phyloP scores from a whole-genome alignment of 2,329 filamentous ascomycete genomes.

The Tolypocladium guangdongense region DNA sequence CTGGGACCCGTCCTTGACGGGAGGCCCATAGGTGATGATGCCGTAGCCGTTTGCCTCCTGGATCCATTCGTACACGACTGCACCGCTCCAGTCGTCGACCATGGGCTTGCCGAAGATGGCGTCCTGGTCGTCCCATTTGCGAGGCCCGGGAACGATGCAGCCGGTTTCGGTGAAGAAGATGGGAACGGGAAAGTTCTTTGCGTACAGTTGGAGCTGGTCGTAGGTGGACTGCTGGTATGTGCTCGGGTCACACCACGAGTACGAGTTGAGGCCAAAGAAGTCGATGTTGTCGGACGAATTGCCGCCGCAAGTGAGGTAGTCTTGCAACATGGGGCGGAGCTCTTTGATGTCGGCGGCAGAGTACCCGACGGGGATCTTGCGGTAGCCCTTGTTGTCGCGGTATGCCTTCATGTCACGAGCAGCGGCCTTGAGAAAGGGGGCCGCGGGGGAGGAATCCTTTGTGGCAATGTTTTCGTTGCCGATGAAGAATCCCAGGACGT shows the following conservation, averaged over 20 bases:
- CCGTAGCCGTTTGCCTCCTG: slow-evolving; percentile 76
- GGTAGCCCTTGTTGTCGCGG: slow-evolving; percentile 63
- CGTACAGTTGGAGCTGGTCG: slow-evolving; percentile 52
- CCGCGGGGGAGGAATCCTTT: slow-evolving; percentile 47
- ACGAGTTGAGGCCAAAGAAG: slow-evolving; percentile 79
- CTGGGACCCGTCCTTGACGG: slow-evolving; percentile 37
- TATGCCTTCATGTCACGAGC: slow-evolving; percentile 76
- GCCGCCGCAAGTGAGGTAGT: slow-evolving; percentile 69
- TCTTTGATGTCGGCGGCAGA: slow-evolving; percentile 75
- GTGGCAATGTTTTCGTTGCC: slow-evolving; percentile 78
- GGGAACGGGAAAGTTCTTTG: slow-evolving; percentile 64
- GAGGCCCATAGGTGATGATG: slow-evolving; percentile 61
- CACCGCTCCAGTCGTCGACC: slow-evolving; percentile 58
- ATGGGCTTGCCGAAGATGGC: slow-evolving; percentile 69
- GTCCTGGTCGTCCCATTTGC: slow-evolving; percentile 59
- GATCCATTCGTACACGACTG: slow-evolving; percentile 87
- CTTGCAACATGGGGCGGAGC: slow-evolving; percentile 48
- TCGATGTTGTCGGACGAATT: slow-evolving; percentile 62
- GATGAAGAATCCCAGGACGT: slow-evolving; percentile 74
- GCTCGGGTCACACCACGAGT: slow-evolving; percentile 62
- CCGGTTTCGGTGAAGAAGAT: slow-evolving; percentile 88
- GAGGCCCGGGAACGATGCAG: slow-evolving; percentile 56
- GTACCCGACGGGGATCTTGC: slow-evolving; percentile 76
- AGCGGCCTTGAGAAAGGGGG: slow-evolving; percentile 76
- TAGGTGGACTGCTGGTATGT: slow-evolving; percentile 59